Conservation (phyloP, 306 rosid genomes). For the Calophaca sinica region DNA sequence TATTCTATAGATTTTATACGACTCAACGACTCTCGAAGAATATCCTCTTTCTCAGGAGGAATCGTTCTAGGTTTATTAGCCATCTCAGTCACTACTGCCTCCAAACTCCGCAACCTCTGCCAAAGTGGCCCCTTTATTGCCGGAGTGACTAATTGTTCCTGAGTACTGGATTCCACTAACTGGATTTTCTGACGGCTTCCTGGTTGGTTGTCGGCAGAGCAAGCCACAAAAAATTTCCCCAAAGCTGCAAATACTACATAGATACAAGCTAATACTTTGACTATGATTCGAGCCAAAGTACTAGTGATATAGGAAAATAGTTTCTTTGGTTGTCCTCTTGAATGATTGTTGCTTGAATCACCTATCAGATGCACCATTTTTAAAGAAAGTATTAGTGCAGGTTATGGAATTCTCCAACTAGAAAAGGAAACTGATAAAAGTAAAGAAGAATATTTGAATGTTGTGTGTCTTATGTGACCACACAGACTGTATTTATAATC, state of each 20-base stretch:
- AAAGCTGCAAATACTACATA: slow-evolving; percentile 58
- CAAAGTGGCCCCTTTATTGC: slow-evolving; percentile 66
- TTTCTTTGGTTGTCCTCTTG: slow-evolving; percentile 55
- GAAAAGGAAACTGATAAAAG: too few species aligned
- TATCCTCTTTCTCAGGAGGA: slow-evolving; percentile 90
- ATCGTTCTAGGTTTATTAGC: slow-evolving; percentile 78
- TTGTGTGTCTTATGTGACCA: too few species aligned
- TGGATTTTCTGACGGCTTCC: slow-evolving; percentile 45
- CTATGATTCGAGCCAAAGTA: slow-evolving; percentile 52
- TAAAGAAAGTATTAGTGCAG: slow-evolving; percentile 17
- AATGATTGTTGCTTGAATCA: slow-evolving; percentile 51
- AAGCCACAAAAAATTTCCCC: slow-evolving; percentile 53
- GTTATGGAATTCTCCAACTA: slow-evolving; percentile 7
- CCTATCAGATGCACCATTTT: slow-evolving; percentile 59
- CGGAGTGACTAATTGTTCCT: slow-evolving; percentile 54
- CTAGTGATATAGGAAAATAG: slow-evolving; percentile 56
- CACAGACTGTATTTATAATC: too few species aligned
- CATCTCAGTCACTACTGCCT: slow-evolving; percentile 76
- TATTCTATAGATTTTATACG: slow-evolving; percentile 90
- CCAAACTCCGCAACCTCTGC: slow-evolving; percentile 86
- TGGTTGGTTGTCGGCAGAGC: slow-evolving; percentile 44
- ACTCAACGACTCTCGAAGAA: slow-evolving; percentile 85
- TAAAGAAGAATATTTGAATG: too few species aligned
- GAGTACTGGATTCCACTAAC: slow-evolving; percentile 53
- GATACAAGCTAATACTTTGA: slow-evolving; percentile 65